Base-by-base conservation (phyloP, 306 rosid species). In the Sophora flavescens region DNA sequence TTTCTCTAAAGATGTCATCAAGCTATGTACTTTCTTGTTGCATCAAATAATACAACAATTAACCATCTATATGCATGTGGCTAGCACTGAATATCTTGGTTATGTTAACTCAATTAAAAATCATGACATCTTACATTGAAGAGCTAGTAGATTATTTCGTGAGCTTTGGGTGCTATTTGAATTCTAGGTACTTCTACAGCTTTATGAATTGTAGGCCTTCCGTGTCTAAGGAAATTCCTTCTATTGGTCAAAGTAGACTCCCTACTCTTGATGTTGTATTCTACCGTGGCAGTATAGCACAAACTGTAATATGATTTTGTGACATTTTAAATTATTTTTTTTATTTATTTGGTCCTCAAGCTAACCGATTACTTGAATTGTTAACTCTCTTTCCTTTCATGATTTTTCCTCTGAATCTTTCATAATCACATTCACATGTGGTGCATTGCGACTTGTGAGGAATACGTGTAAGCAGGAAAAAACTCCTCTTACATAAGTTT, bases 1-100 rank as follows among this genome's bases (percentile, higher is more conserved):
- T 67, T 44, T 60, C 77, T 69, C 22, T 50, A 63, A 47, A 36
- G 22, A 47, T 18, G 50, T 32, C 65, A 51, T 61, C 64, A 78
- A 53, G 59, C 73, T 22, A 63, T 39, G 58, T 60, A 10, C 50
- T 44, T 59, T 58, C 42, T 47, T 58, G 13, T 1, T 74, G 62
- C 70, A 47, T 62, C 6, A 35, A 33, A 68, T 68, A 33, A 68
- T 68, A 8, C 9, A 68, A 59, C 39, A 8, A 17, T 11, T 28
- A 42, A 45, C 44, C 58, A 6, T 48, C 75, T 7, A 5, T 51
- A 44, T 26, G 42, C 26, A 28, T 28, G 26, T 26, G 26, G 22
- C 58, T 22, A 11, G 39, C 18, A 35, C 45, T 51, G 44, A 36
- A 10, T 15, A 35, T 51, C 10, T 63, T 51, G 63, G 52, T 12